These are phyloP conservation scores for Xylaria sp. DNA, from an alignment of 2,329 filamentous ascomycete genomes.

Conservation along the genomic window DNA sequence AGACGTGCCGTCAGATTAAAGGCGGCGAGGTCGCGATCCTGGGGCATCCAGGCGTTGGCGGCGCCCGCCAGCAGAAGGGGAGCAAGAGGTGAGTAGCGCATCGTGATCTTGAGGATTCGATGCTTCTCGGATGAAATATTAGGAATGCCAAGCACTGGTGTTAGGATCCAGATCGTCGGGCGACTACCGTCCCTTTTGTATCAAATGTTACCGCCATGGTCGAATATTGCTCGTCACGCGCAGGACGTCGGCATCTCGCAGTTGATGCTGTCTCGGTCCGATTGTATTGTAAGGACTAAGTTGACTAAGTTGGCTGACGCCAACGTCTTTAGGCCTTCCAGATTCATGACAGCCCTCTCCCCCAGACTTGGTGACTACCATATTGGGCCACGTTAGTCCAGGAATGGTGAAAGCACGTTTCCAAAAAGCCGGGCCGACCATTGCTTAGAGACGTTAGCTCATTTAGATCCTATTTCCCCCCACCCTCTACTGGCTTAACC, in stretches of 20 bases:
- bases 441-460: constrained; percentile 18
- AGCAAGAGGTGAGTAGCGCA: constrained; percentile 44
- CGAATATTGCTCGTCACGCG: background rate
- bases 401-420: constrained; percentile 4
- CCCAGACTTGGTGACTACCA: constrained; percentile 9
- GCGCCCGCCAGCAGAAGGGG: constrained; percentile 41
- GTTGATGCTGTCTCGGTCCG: constrained; percentile 28
- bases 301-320: background rate
- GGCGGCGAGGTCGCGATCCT: constrained; percentile 47
- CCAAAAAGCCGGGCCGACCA: constrained; percentile 1
- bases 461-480: no score
- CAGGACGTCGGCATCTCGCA: background rate
- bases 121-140: background rate
- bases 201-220: background rate
- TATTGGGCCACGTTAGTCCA: background rate
- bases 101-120: constrained; percentile 29
- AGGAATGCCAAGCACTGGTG: background rate
- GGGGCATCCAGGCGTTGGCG: constrained; percentile 47
- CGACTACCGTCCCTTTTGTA: constrained; percentile 13
- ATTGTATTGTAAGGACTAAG: background rate
- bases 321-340: constrained; percentile 13
- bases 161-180: background rate
- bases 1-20: constrained; percentile 50
- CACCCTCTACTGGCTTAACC: background rate
- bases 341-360: constrained; percentile 12